Evolutionary conservation across 1,284 basidiomycete genomes (phyloP).

Genomic region (Takashimella tepidaria): DNA sequence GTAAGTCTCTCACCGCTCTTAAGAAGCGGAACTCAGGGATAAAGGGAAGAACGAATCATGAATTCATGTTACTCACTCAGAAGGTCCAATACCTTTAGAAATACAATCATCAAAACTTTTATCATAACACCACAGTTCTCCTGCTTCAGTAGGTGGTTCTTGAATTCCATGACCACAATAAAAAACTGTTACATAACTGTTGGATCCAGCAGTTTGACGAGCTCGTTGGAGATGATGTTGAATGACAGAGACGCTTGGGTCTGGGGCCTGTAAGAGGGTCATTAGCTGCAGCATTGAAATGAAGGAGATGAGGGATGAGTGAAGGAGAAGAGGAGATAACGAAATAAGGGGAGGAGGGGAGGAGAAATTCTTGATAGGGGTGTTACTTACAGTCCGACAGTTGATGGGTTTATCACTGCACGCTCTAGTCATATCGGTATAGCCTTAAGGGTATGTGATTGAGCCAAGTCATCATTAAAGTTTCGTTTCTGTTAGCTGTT

Average conservation of each 20-base stretch:
- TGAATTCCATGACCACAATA: constrained; percentile 39
- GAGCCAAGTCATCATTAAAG: too few relatives aligned
- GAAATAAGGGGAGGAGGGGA: too few relatives aligned
- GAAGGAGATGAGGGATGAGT: too few relatives aligned
- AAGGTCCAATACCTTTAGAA: constrained; percentile 25
- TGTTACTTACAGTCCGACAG: constrained; percentile 12
- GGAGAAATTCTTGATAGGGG: background rate
- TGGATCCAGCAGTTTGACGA: constrained; percentile 24
- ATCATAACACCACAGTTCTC: constrained; percentile 41
- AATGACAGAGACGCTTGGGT: constrained; percentile 29
- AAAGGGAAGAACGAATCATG: background rate
- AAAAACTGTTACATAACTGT: constrained; percentile 30
- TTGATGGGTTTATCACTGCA: constrained; percentile 7
- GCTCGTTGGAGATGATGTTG: constrained; percentile 33
- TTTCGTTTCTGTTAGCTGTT: too few relatives aligned
- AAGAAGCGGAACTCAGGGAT: too few relatives aligned
- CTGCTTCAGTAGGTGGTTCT: constrained; percentile 38
- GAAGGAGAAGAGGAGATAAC: too few relatives aligned
- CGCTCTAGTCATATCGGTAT: background rate
- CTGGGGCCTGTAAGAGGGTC: constrained; percentile 20
- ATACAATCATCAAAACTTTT: constrained; percentile 31
- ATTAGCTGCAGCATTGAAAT: background rate
- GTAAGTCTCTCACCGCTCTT: too few relatives aligned
- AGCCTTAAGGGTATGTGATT: too few relatives aligned
- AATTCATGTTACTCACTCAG: constrained; percentile 32